These are phyloP conservation scores for Paulownia fortunei DNA, from an alignment of 257 asterid species.

Conservation along the genomic window DNA sequence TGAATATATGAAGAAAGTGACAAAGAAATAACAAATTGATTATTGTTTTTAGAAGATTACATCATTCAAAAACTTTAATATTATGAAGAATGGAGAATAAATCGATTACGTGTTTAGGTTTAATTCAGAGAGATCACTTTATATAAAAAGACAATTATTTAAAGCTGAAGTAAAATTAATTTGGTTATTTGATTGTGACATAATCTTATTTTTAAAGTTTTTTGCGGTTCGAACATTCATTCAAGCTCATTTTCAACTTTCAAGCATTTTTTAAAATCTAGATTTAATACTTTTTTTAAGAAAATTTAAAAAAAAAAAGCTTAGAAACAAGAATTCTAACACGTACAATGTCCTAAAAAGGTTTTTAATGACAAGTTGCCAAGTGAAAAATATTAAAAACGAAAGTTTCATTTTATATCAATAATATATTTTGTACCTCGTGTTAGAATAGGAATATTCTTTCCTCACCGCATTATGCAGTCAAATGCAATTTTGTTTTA, in stretches of 20 bases:
- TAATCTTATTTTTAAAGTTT: neutral
- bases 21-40: neutral
- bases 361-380: no score
- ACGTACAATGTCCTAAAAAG: no score
- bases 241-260: neutral
- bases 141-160: no score
- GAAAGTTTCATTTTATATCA: no score
- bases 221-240: neutral
- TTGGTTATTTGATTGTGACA: slow-evolving; percentile 20
- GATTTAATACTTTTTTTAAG: neutral
- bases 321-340: no score
- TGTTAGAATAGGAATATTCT: no score
- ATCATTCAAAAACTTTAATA: slow-evolving; percentile 15
- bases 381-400: no score
- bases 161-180: neutral
- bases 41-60: neutral
- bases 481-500: no score
- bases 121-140: no score
- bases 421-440: no score
- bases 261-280: neutral
- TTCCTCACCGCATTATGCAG: no score
- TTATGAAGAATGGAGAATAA: neutral
- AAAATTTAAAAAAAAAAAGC: no score
- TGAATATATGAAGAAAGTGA: neutral
- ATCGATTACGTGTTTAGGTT: slow-evolving; percentile 7